Conservation (phyloP, 1,284 basidiomycete genomes). For the Thelephora terrestris region DNA sequence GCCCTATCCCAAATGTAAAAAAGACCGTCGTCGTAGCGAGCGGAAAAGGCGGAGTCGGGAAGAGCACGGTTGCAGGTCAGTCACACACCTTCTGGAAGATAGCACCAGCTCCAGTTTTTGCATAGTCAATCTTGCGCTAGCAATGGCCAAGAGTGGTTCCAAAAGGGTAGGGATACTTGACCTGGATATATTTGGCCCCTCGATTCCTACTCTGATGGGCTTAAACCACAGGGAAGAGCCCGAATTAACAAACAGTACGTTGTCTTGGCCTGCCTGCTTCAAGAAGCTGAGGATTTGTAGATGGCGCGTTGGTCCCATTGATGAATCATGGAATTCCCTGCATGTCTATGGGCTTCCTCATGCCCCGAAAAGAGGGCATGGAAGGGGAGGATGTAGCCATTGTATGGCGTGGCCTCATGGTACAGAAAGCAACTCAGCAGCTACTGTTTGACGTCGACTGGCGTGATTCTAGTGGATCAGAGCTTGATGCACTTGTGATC, state of each 20-base stretch:
- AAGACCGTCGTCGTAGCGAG: conserved; percentile 83
- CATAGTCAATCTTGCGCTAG: conserved; percentile 76
- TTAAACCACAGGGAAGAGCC: conserved; percentile 78
- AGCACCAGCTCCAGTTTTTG: conserved; percentile 1
- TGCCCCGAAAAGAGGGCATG: conserved; percentile 39
- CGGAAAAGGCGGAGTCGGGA: conserved; percentile 96
- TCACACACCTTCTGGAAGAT: neutral
- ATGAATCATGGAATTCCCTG: conserved; percentile 86
- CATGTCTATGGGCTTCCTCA: conserved; percentile 95
- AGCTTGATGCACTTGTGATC: conserved; percentile 81
- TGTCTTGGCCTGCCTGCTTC: neutral
- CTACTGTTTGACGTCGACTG: conserved; percentile 96
- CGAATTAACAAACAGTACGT: conserved; percentile 59
- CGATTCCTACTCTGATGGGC: conserved; percentile 92
- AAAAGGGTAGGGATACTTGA: conserved; percentile 77
- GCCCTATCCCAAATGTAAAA: conserved; percentile 55
- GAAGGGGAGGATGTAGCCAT: conserved; percentile 64
- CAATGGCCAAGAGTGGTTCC: conserved; percentile 39
- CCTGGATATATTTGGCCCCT: conserved; percentile 94
- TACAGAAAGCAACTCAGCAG: conserved; percentile 97
- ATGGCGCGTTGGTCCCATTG: conserved; percentile 74
- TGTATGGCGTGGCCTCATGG: conserved; percentile 97
- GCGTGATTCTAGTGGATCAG: conserved; percentile 35
- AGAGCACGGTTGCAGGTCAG: conserved; percentile 86
- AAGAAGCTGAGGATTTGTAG: conserved; percentile 26